Conservation (phyloP, 768 basidiomycete species). For the Lentinula detonsa region DNA sequence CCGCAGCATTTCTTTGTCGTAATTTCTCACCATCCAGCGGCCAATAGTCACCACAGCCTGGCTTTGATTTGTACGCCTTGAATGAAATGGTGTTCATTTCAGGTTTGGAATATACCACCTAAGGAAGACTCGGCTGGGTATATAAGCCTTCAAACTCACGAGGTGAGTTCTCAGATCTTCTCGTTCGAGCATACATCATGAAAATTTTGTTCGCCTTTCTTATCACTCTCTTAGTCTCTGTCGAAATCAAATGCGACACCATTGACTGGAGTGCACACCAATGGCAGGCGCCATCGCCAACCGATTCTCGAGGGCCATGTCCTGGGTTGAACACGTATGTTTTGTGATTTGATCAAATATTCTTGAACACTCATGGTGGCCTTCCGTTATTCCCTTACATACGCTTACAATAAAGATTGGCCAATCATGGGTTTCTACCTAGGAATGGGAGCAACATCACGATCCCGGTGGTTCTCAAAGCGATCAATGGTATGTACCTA, state of each 20-base stretch:
- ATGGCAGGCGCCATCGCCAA: background rate
- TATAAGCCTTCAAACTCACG: too few relatives aligned
- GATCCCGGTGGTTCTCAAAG: background rate
- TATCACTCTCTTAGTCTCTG: background rate
- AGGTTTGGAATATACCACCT: too few relatives aligned
- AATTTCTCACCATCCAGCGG: too few relatives aligned
- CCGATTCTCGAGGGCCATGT: slow-evolving; percentile 6
- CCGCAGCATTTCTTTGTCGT: too few relatives aligned
- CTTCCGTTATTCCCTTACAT: too few relatives aligned
- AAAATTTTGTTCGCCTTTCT: background rate
- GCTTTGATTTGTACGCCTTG: too few relatives aligned
- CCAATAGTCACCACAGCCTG: too few relatives aligned
- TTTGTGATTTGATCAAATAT: too few relatives aligned
- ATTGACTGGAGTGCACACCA: slow-evolving; percentile 4
- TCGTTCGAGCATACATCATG: background rate
- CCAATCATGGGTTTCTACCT: slow-evolving; percentile 9
- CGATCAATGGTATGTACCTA: background rate
- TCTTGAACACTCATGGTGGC: too few relatives aligned
- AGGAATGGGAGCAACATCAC: slow-evolving; percentile 9
- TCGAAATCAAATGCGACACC: background rate
- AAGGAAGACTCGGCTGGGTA: too few relatives aligned
- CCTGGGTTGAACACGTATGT: slow-evolving; percentile 8
- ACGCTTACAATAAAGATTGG: background rate
- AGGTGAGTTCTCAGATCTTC: background rate
- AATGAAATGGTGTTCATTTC: too few relatives aligned